A percentile compares a stretch with the other conserved stretches of the same genome.
Conservation (phyloP, 345 rosid species). For the Barbarea vulgaris region DNA sequence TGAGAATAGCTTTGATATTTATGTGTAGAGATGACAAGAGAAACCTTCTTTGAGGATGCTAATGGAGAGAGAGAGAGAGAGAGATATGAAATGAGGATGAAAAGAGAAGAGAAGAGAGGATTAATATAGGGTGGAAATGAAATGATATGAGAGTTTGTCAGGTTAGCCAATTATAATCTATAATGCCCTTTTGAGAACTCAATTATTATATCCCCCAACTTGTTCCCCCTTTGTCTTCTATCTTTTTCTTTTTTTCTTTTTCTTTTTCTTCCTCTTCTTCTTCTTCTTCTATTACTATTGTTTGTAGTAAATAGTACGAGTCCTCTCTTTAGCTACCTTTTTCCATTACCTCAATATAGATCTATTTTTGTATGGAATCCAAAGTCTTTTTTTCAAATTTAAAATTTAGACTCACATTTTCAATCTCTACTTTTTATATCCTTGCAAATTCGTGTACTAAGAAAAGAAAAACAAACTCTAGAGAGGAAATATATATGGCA, state of each 20-base stretch:
- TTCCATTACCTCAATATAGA: constrained; percentile 22
- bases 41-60: constrained; percentile 30
- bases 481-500: background rate
- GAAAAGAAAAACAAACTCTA: background rate
- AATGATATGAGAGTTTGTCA: constrained; percentile 35
- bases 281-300: constrained; percentile 13
- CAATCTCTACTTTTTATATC: background rate
- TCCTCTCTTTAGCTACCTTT: constrained; percentile 11
- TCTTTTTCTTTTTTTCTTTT: background rate
- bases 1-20: constrained; percentile 1
- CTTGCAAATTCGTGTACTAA: background rate
- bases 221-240: constrained; percentile 35
- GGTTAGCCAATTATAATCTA: constrained; percentile 32
- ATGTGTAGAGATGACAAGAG: constrained; percentile 19
- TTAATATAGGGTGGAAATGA: constrained; percentile 32
- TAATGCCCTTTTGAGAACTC: constrained; percentile 31
- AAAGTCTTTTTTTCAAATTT: constrained; percentile 25
- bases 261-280: background rate
- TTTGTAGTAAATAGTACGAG: constrained; percentile 5
- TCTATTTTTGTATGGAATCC: constrained; percentile 37
- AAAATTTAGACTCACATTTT: background rate
- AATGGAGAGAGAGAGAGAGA: constrained; percentile 12
- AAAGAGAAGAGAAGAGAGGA: background rate
- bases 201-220: constrained; percentile 39
- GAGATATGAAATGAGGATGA: constrained; percentile 27